phyloP scores from a whole-genome alignment of 2,329 filamentous ascomycete genomes.

The Fusarium newnesense region DNA sequence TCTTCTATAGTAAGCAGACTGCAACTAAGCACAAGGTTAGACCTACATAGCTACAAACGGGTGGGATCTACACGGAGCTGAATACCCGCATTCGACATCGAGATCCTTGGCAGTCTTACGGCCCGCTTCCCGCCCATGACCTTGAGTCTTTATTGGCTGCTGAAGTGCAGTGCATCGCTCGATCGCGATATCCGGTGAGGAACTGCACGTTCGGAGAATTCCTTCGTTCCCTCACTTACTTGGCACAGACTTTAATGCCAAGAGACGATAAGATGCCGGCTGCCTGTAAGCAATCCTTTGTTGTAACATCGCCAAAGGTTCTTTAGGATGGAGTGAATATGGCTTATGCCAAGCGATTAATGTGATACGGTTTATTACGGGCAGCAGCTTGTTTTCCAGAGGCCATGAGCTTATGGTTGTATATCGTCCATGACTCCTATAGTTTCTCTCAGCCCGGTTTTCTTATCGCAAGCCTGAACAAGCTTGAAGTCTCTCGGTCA shows the following conservation, averaged over 20 bases:
- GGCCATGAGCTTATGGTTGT: background rate
- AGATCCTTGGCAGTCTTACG: background rate
- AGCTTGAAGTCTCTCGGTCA: no score
- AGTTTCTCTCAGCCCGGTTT: no score
- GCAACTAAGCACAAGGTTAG: background rate
- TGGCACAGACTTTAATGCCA: background rate
- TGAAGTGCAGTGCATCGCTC: background rate
- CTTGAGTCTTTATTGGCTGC: background rate
- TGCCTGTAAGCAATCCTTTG: background rate
- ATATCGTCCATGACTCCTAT: no score
- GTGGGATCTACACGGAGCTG: background rate
- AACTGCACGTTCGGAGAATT: background rate
- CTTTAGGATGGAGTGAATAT: background rate
- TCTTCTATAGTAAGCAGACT: background rate
- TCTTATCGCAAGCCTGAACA: no score
- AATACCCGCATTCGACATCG: background rate
- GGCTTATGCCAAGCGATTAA: background rate
- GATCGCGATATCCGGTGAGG: background rate
- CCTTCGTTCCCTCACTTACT: background rate
- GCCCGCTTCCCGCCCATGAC: background rate
- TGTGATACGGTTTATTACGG: no score
- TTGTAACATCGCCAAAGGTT: background rate
- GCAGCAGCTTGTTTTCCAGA: no score
- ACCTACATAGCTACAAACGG: fast-evolving
- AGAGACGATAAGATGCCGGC: background rate